Evolutionary conservation across 2,329 filamentous ascomycete genomes (phyloP), one percentile per base, ranked within the genome.

Genomic region (Neofusicoccum umdonicola): DNA sequence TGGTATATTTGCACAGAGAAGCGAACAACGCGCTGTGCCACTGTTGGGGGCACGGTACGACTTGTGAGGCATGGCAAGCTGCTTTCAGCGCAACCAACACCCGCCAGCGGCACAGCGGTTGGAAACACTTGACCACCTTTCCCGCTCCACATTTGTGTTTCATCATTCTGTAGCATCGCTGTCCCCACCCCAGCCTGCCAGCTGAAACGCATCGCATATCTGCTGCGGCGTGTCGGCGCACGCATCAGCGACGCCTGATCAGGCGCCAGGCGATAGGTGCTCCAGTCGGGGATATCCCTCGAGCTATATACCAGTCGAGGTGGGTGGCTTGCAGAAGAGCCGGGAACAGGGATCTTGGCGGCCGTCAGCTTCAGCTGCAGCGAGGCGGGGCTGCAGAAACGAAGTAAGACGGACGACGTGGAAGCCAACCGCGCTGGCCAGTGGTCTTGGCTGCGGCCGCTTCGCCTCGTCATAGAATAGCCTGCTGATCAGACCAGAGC

Each of bases 301-400:
- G 39, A 44, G 34, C 37, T 57, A 56, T 44, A 57, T 44, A 45
- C 35, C 17, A 6, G 42, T 5, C 27, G 42, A 47, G 56, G 27
- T 44, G 31, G 41, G 27, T 60, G 56, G 56, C 56, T 60, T 60
- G 56, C 56, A 60, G 41, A 22, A 22, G n/a, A 2, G 31, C 17
- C 56, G 34, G 56, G 39, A 13, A 39, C 27, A 12, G 44, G 41
- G 27, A 27, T 27, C 56, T 37, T 60, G 56, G 56, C 56, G 12
- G 35, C 12, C 34, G 56, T 60, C 56, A 60, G 56, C 56, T 42
- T 35, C 56, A 35, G 56, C 42, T 45, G 56, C 42, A 31, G 15
- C 31, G 13, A 11, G n/a, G 48, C 12, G 27, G 31, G 27, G 34
- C 15, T 51, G 47, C 15, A 17, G 17, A 39, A 50, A 12, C 3